Evolutionary conservation across 768 basidiomycete species (phyloP).

Genomic region (Tylopilus sp.): DNA sequence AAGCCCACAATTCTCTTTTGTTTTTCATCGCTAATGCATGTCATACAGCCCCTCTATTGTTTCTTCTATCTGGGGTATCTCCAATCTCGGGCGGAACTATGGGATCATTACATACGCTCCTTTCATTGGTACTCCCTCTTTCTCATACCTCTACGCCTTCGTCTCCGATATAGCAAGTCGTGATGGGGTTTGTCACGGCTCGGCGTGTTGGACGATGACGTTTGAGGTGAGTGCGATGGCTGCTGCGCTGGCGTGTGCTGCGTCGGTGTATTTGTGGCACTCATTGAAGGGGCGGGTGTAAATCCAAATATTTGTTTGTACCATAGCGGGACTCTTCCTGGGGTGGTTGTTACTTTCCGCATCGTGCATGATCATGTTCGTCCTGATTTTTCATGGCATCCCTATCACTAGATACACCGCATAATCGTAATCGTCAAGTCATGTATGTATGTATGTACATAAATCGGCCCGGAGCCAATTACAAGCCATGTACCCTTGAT

Average conservation of each 20-base stretch:
- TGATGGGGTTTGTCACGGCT: conserved; percentile 48
- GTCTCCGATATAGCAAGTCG: conserved; percentile 38
- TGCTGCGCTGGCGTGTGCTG: conserved; percentile 42
- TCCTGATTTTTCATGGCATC: background rate
- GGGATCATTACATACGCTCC: conserved; percentile 73
- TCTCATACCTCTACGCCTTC: conserved; percentile 79
- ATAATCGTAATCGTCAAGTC: background rate
- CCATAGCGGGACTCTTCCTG: background rate
- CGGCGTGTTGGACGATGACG: conserved; percentile 62
- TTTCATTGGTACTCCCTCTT: conserved; percentile 69
- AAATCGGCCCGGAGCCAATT: background rate
- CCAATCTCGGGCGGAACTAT: conserved; percentile 73
- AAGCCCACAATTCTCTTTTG: conserved; percentile 27
- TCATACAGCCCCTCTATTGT: conserved; percentile 54
- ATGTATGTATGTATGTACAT: background rate
- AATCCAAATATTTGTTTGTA: background rate
- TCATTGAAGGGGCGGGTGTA: conserved; percentile 59
- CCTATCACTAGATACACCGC: background rate
- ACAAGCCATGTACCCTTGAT: background rate
- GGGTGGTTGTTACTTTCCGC: background rate
- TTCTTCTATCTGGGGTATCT: conserved; percentile 66
- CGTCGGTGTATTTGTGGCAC: conserved; percentile 54
- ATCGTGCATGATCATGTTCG: background rate
- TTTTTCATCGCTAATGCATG: background rate
- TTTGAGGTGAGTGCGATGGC: conserved; percentile 50